Conservation (phyloP, 805 yeast genomes). For the Sugiyamaella valdiviana region DNA sequence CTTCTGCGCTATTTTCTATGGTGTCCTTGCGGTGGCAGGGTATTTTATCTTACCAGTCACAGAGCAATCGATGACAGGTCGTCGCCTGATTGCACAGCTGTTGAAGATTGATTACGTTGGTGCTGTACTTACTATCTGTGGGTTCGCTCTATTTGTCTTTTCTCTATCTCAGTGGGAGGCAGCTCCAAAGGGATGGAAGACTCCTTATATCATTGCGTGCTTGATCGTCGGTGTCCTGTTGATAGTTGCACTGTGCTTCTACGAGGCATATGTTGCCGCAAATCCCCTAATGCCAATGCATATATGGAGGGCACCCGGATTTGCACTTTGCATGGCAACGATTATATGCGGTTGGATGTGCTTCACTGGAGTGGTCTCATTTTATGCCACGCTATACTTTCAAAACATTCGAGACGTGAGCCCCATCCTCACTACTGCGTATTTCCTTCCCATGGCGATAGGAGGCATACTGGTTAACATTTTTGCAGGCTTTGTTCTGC, state of each 20-base stretch:
- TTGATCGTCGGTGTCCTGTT: conserved; percentile 37
- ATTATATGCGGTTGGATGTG: conserved; percentile 37
- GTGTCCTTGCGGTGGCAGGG: conserved; percentile 26
- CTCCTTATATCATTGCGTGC: conserved; percentile 42
- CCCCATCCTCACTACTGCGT: conserved; percentile 40
- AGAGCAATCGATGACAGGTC: conserved; percentile 18
- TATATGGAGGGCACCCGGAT: conserved; percentile 37
- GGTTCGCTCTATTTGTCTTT: conserved; percentile 39
- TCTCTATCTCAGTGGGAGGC: conserved; percentile 41
- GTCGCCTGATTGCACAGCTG: not conserved
- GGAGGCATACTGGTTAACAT: conserved; percentile 38
- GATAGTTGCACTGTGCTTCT: conserved; percentile 33
- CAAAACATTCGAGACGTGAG: conserved; percentile 36
- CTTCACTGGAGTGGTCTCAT: conserved; percentile 38
- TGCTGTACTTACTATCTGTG: conserved; percentile 37
- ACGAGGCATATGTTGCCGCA: conserved; percentile 36
- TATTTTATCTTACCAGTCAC: conserved; percentile 34
- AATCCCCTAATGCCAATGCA: conserved; percentile 46
- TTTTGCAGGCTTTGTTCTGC: conserved; percentile 43
- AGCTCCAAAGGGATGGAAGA: conserved; percentile 39
- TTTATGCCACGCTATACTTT: conserved; percentile 39
- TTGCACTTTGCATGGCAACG: conserved; percentile 37
- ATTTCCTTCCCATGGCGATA: conserved; percentile 40
- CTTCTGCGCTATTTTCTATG: conserved; percentile 38
- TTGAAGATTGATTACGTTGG: conserved; percentile 39